Evolutionary conservation across 2,329 filamentous ascomycete genomes (phyloP).

Genomic region (Sphaerostilbella broomeana): DNA sequence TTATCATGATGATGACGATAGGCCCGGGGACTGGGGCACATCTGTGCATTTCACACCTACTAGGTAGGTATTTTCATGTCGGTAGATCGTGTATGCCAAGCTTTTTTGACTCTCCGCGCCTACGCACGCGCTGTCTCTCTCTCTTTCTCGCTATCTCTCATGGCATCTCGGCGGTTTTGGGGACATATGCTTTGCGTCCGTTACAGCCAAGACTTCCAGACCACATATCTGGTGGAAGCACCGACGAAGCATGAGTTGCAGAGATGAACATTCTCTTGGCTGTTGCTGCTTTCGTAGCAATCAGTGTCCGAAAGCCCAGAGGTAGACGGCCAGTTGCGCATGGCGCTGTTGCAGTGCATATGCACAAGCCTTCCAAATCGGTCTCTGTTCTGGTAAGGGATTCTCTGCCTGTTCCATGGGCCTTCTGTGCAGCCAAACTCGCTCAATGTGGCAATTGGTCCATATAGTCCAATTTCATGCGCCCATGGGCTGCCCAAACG

Average conservation of each 20-base stretch:
- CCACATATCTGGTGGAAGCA: neutral
- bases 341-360: no score
- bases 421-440: no score
- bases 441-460: no score
- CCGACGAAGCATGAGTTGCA: neutral
- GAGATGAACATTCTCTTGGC: neutral
- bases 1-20: slow-evolving; percentile 1
- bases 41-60: neutral
- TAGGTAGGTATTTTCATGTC: neutral
- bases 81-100: slow-evolving; percentile 8
- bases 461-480: no score
- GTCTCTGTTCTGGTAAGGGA: no score
- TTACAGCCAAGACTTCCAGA: slow-evolving; percentile 1
- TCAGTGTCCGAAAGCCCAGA: no score
- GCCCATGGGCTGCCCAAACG: no score
- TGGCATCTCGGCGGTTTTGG: neutral
- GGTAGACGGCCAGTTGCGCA: no score
- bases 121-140: neutral
- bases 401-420: no score
- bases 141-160: neutral
- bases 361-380: no score
- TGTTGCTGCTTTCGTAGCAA: neutral
- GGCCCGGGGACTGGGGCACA: no score
- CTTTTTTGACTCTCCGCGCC: neutral
- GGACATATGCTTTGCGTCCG: neutral